Conservation (phyloP, 805 yeast species). For the Nakazawaea ernobii region DNA sequence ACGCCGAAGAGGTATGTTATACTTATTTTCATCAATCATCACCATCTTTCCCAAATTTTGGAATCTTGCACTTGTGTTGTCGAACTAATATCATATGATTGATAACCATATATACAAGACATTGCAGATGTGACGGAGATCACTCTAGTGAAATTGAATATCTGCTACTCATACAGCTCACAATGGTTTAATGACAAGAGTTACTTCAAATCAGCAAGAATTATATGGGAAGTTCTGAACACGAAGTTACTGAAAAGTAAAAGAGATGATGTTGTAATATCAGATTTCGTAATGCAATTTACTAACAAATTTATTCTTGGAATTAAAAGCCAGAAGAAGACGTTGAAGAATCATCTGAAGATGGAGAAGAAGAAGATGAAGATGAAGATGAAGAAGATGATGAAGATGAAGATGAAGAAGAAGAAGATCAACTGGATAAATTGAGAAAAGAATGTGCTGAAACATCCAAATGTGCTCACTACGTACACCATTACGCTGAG, state of each 20-base stretch:
- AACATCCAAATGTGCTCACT: conserved; percentile 61
- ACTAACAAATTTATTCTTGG: conserved; percentile 6
- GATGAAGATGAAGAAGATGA: conserved; percentile 34
- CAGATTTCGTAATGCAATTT: too few species aligned
- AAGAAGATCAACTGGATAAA: conserved; percentile 58
- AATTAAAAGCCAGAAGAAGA: conserved; percentile 9
- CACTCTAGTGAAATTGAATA: too few species aligned
- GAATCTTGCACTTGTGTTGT: too few species aligned
- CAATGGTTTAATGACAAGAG: too few species aligned
- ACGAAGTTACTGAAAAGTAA: too few species aligned
- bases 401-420: conserved; percentile 50
- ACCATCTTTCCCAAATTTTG: neutral
- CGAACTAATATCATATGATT: too few species aligned
- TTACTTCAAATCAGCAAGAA: neutral
- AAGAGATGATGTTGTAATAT: too few species aligned
- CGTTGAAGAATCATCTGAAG: conserved; percentile 23
- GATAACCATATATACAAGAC: too few species aligned
- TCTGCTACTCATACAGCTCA: too few species aligned
- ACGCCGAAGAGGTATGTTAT: conserved; percentile 60
- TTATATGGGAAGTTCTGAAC: neutral
- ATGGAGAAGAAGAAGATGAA: conserved; percentile 24
- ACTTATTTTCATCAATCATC: neutral
- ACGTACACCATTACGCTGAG: conserved; percentile 86
- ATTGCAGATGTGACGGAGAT: too few species aligned
- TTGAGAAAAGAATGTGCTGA: conserved; percentile 65